phyloP scores from a whole-genome alignment of 306 rosid species.

The Trifolium repens region DNA sequence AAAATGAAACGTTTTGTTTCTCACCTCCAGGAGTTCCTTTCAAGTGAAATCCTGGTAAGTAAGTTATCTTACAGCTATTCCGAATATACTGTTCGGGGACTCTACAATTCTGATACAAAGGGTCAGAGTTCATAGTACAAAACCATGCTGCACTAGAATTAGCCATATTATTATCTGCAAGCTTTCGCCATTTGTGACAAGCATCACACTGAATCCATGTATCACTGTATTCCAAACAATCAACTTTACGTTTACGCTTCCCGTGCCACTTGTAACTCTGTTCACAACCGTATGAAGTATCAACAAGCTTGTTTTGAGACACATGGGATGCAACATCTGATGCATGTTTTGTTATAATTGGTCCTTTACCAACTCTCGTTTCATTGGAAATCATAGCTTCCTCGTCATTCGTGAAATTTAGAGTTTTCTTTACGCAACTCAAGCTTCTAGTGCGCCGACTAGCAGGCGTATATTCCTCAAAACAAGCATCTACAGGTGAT shows the following conservation, averaged over 20 bases:
- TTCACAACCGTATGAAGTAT: slow-evolving; percentile 45
- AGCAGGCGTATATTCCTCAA: slow-evolving; percentile 46
- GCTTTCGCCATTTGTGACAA: slow-evolving; percentile 92
- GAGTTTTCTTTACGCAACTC: slow-evolving; percentile 62
- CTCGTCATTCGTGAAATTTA: slow-evolving; percentile 53
- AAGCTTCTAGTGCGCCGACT: slow-evolving; percentile 61
- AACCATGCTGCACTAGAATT: slow-evolving; percentile 79
- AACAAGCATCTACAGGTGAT: slow-evolving; percentile 58
- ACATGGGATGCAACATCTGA: slow-evolving; percentile 44
- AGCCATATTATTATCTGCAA: slow-evolving; percentile 59
- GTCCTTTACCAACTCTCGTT: slow-evolving; percentile 43
- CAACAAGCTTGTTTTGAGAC: slow-evolving; percentile 47
- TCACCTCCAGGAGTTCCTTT: slow-evolving; percentile 79
- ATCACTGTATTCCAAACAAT: slow-evolving; percentile 57
- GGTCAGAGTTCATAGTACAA: slow-evolving; percentile 90
- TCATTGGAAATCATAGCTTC: slow-evolving; percentile 48
- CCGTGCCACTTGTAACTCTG: slow-evolving; percentile 43
- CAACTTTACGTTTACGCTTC: slow-evolving; percentile 37
- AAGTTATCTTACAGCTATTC: slow-evolving; percentile 56
- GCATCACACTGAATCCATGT: slow-evolving; percentile 96
- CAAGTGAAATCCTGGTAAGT: slow-evolving; percentile 75
- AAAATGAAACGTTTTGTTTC: slow-evolving; percentile 75
- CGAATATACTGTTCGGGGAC: slow-evolving; percentile 73
- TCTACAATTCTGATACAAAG: slow-evolving; percentile 70
- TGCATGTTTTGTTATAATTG: slow-evolving; percentile 43